A percentile compares a stretch with the other conserved stretches of the same genome.
Conservation (phyloP, 2,329 filamentous ascomycete genomes). For the Capronia coronata region DNA sequence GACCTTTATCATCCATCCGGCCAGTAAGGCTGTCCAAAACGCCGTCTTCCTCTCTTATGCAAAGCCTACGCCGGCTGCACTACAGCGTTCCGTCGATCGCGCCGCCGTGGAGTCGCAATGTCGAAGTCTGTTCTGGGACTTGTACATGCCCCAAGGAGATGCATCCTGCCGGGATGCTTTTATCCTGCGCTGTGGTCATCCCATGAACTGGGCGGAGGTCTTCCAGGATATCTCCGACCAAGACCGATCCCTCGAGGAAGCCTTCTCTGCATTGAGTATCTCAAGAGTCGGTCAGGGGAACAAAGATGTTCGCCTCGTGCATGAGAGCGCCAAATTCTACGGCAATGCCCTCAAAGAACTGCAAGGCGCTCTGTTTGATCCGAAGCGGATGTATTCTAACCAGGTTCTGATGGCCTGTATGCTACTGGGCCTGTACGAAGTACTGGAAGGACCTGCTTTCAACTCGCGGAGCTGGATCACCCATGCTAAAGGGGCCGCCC, state of each 20-base stretch:
- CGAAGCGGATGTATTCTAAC: constrained; percentile 32
- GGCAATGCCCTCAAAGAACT: constrained; percentile 34
- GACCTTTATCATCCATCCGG: constrained; percentile 49
- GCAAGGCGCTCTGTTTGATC: constrained; percentile 34
- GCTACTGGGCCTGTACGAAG: constrained; percentile 34
- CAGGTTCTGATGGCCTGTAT: constrained; percentile 36
- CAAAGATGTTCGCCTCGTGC: constrained; percentile 28
- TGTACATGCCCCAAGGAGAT: constrained; percentile 24
- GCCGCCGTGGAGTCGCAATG: constrained; percentile 21
- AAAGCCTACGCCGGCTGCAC: constrained; percentile 12
- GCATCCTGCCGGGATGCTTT: constrained; percentile 19
- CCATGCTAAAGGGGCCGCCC: constrained; percentile 25
- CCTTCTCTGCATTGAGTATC: constrained; percentile 26
- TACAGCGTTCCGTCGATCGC: constrained; percentile 21
- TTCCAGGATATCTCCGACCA: constrained; percentile 19
- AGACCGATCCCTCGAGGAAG: constrained; percentile 20
- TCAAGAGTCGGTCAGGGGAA: constrained; percentile 27
- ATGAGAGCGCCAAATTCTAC: constrained; percentile 34
- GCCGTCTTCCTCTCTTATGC: constrained; percentile 20
- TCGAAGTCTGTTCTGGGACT: constrained; percentile 23
- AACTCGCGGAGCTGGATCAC: constrained; percentile 24
- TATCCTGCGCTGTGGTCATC: constrained; percentile 20
- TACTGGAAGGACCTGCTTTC: constrained; percentile 22
- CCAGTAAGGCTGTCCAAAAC: constrained; percentile 21
- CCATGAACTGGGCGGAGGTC: constrained; percentile 26